A percentile compares a stretch with the other conserved stretches of the same genome.
Evolutionary conservation across 73 alveolate species (phyloP).

Genomic region (Blepharisma japonicum): DNA sequence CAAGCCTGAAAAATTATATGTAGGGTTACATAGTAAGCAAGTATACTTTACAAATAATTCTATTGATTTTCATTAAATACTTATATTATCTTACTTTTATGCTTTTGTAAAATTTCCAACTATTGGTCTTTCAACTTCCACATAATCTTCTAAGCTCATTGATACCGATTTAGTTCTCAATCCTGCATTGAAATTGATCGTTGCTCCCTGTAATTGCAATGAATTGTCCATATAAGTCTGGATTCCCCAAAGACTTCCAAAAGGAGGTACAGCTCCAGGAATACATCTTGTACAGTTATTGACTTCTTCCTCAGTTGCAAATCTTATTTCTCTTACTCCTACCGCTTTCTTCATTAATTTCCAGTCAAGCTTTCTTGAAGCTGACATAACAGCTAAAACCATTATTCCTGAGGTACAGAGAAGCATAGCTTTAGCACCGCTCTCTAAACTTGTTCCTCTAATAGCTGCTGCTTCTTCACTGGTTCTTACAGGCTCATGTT

Average conservation of each 20-base stretch:
- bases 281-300: slow-evolving; percentile 75
- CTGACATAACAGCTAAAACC: slow-evolving; percentile 87
- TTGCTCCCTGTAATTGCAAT: slow-evolving; percentile 79
- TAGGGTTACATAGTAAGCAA: too few species aligned
- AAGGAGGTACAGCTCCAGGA: slow-evolving; percentile 99
- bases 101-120: slow-evolving; percentile 69
- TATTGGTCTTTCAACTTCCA: slow-evolving; percentile 85
- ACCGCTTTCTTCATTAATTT: slow-evolving; percentile 81
- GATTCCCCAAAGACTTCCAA: slow-evolving; percentile 86
- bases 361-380: slow-evolving; percentile 70
- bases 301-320: slow-evolving; percentile 93
- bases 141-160: slow-evolving; percentile 83
- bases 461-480: slow-evolving; percentile 92
- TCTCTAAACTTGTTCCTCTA: slow-evolving; percentile 89
- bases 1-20: too few species aligned
- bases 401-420: slow-evolving; percentile 63
- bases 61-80: too few species aligned
- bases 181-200: slow-evolving; percentile 94
- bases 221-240: slow-evolving; percentile 81
- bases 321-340: slow-evolving; percentile 83
- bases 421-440: slow-evolving; percentile 98
- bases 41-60: too few species aligned
- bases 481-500: slow-evolving; percentile 86
- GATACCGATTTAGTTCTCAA: slow-evolving; percentile 85
- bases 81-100: too few species aligned